Evolutionary conservation across 371 early-diverging fungal genomes (phyloP), one percentile per base, ranked within the genome.

Genomic region (Blyttiomyces sp.): DNA sequence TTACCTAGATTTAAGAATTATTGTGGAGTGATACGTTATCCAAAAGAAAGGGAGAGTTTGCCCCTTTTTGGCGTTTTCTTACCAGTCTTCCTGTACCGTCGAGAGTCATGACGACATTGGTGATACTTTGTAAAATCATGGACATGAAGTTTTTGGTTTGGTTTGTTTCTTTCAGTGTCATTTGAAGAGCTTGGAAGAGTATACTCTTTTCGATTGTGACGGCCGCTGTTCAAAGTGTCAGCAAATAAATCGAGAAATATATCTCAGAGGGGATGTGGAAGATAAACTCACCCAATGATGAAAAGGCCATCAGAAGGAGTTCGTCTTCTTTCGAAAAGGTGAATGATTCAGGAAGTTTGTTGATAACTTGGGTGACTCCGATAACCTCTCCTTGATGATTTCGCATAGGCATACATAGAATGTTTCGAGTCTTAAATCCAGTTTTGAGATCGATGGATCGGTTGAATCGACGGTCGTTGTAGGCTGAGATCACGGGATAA

Each of bases 301-400:
- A 61, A 56, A 80, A 80, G 2, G 77, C 70, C 39, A 33, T 46
- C 4, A 76, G 34, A 19, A 75, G 62, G n/a, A 53, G 13, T 49
- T 74, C 75, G 54, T 80, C 81, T 26, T 78, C 81, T 23, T 59
- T 54, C 2, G 59, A 53, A 54, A 80, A 81, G 5, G 49, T 28
- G 6, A 59, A 46, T 2, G 32, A 52, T 3, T 59, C 73, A n/a
- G 74, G 73, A n/a, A 71, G 57, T 54, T 81, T 80, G 51, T 79
- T 79, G 64, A 80, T 77, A 49, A 79, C 64, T 61, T 82, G 82
- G 5, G 71, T 69, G 11, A 80, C 82, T 4, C 80, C 82, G 31
- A 82, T 70, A 28, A 78, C 64, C n/a, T 67, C 61, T 1, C 68
- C 57, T 13, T 61, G 62, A 1, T 64, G 51, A 45, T 68, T 71